A percentile compares a stretch with the other conserved stretches of the same genome.
phyloP scores from a whole-genome alignment of 306 rosid genomes.

The Oxytropis ochrocephala region DNA sequence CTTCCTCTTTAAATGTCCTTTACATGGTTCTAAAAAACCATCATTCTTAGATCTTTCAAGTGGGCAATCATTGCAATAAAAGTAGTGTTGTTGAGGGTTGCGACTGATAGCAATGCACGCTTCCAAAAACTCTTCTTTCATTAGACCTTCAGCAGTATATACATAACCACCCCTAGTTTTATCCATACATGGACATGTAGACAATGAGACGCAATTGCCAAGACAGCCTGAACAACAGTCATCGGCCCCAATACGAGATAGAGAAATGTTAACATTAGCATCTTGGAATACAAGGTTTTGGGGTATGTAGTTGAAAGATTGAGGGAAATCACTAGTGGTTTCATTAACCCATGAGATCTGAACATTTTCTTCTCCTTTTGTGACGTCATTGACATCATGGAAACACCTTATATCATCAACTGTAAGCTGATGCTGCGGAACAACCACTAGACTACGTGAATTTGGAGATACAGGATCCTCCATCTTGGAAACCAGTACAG shows the following conservation, averaged over 20 bases:
- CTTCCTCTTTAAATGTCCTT: conserved; percentile 76
- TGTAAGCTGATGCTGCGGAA: conserved; percentile 39
- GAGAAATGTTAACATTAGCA: conserved; percentile 52
- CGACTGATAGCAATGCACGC: conserved; percentile 51
- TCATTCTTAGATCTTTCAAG: conserved; percentile 63
- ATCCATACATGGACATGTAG: conserved; percentile 62
- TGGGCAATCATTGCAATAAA: conserved; percentile 76
- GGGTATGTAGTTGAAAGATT: conserved; percentile 62
- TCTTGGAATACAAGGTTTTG: conserved; percentile 53
- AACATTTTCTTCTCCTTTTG: conserved; percentile 81
- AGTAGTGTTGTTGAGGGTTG: conserved; percentile 38
- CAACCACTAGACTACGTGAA: conserved; percentile 43
- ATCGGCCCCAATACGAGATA: conserved; percentile 48
- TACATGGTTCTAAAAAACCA: conserved; percentile 71
- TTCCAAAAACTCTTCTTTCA: conserved; percentile 63
- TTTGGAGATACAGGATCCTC: conserved; percentile 27
- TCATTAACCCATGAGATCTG: conserved; percentile 66
- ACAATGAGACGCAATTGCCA: conserved; percentile 56
- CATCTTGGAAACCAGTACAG: conserved; percentile 11
- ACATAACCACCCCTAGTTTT: conserved; percentile 60
- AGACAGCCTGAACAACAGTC: conserved; percentile 67
- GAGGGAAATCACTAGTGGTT: conserved; percentile 38
- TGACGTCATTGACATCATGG: conserved; percentile 53
- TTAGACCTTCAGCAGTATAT: conserved; percentile 49
- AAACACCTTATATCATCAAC: conserved; percentile 48